phyloP scores from a whole-genome alignment of 805 yeast genomes.

The Saccharomycopsis oosterbeekiorum region DNA sequence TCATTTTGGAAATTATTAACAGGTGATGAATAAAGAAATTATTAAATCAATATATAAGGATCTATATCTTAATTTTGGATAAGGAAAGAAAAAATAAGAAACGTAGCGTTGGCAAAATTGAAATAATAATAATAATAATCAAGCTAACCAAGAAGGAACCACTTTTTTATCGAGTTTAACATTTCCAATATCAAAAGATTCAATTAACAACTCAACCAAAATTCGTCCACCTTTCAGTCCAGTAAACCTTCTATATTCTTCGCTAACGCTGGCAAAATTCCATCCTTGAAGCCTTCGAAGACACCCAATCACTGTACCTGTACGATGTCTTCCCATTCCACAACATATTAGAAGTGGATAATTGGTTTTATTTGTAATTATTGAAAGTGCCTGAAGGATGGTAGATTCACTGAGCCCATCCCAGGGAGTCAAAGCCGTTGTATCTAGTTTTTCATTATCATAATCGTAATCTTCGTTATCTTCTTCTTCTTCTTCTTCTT shows the following conservation, averaged over 20 bases:
- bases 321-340: slow-evolving; percentile 97
- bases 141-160: slow-evolving; percentile 39
- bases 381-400: slow-evolving; percentile 66
- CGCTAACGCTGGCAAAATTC: slow-evolving; percentile 88
- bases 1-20: not conserved
- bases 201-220: slow-evolving; percentile 82
- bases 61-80: not conserved
- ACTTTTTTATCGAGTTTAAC: slow-evolving; percentile 32
- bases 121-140: not conserved
- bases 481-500: not conserved
- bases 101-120: not conserved
- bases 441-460: slow-evolving; percentile 32
- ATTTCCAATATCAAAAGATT: slow-evolving; percentile 45
- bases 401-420: slow-evolving; percentile 83
- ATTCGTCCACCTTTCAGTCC: slow-evolving; percentile 91
- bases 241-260: slow-evolving; percentile 88
- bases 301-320: slow-evolving; percentile 96
- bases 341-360: slow-evolving; percentile 89
- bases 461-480: slow-evolving; percentile 62
- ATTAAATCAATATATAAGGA: not conserved
- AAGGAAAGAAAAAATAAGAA: not conserved
- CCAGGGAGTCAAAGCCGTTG: slow-evolving; percentile 52
- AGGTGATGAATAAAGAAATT: not conserved
- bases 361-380: slow-evolving; percentile 60
- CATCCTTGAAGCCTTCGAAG: slow-evolving; percentile 89